Conservation (phyloP, 2,329 filamentous ascomycete species). For the Aaosphaeria arxii region DNA sequence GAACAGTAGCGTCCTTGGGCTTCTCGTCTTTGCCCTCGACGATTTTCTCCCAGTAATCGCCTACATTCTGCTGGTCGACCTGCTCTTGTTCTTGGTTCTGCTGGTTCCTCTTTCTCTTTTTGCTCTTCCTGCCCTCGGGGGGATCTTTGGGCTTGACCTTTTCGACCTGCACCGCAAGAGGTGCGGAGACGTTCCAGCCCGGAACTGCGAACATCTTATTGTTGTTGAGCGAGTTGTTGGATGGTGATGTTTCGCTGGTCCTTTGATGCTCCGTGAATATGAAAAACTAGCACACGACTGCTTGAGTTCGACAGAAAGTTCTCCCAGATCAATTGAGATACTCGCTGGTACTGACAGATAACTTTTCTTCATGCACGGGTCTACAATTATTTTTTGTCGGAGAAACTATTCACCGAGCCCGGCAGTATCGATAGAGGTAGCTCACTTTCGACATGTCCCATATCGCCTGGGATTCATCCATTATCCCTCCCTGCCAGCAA, state of each 20-base stretch:
- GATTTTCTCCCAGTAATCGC: conserved; percentile 40
- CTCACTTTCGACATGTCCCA: too few relatives aligned
- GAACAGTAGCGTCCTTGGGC: conserved; percentile 2
- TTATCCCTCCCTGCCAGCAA: too few relatives aligned
- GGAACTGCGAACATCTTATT: conserved; percentile 82
- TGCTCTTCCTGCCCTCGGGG: conserved; percentile 41
- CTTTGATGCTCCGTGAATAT: too few relatives aligned
- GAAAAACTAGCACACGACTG: too few relatives aligned
- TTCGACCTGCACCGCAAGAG: conserved; percentile 68
- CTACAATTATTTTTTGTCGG: too few relatives aligned
- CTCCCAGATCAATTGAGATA: too few relatives aligned
- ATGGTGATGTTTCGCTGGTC: not conserved
- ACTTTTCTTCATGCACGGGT: too few relatives aligned
- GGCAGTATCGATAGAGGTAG: too few relatives aligned
- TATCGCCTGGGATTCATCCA: too few relatives aligned
- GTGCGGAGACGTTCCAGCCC: conserved; percentile 81
- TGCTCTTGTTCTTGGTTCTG: conserved; percentile 60
- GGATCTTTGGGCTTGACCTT: conserved; percentile 27
- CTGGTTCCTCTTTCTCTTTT: conserved; percentile 55
- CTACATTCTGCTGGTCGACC: conserved; percentile 66
- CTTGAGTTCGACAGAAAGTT: too few relatives aligned
- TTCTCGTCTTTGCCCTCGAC: conserved; percentile 50
- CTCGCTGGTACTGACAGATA: too few relatives aligned
- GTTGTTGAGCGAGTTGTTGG: not conserved
- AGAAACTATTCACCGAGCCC: too few relatives aligned